phyloP scores from a whole-genome alignment of 2,329 filamentous ascomycete genomes.

The Nigrospora sphaerica region DNA sequence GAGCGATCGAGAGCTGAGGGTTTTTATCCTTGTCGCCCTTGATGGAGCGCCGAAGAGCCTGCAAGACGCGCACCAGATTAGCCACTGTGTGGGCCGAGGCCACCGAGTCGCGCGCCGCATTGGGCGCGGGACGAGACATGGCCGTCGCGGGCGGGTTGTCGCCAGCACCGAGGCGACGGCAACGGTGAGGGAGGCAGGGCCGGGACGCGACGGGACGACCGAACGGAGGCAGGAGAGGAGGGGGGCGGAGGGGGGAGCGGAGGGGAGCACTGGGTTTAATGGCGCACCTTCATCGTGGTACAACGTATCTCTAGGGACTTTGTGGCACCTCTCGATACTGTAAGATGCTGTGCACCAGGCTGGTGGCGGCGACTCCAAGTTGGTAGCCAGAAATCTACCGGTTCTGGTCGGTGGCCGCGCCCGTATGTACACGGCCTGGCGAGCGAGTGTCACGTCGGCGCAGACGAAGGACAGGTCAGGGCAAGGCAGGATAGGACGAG shows the following conservation, averaged over 20 bases:
- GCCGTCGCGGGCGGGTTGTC: background rate
- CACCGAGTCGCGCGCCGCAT: conserved; percentile 13
- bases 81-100: conserved; percentile 14
- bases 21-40: conserved; percentile 80
- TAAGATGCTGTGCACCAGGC: no score
- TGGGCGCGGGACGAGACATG: conserved; percentile 16
- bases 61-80: conserved; percentile 34
- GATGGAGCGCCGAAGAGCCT: conserved; percentile 81
- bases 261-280: conserved; percentile 16
- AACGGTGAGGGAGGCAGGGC: no score
- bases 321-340: conserved; percentile 4
- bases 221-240: conserved; percentile 7
- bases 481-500: no score
- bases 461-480: background rate
- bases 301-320: conserved; percentile 13
- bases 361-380: no score
- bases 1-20: conserved; percentile 68
- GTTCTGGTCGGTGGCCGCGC: no score
- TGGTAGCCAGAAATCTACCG: no score
- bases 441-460: background rate
- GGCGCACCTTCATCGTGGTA: conserved; percentile 27
- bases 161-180: no score
- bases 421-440: background rate
- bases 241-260: conserved; percentile 3
- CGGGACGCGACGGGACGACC: background rate